Percentiles rank a stretch among this genome's conserved stretches.
phyloP scores from a whole-genome alignment of 768 basidiomycete genomes.

The Strobilomyces dryophilus region DNA sequence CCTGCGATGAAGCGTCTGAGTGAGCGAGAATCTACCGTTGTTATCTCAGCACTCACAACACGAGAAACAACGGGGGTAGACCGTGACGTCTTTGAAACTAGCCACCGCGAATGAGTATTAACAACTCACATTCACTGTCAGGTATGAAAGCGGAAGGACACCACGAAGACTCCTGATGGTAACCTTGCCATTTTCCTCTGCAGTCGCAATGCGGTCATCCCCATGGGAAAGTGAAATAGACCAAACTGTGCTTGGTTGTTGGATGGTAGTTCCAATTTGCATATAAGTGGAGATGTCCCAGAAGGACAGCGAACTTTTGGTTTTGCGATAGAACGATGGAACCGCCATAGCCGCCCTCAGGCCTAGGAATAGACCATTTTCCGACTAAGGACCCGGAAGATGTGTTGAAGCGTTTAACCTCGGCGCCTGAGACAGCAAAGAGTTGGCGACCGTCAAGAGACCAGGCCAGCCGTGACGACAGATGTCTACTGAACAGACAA shows the following conservation, averaged over 20 bases:
- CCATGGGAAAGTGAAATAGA: background rate
- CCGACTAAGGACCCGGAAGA: no score
- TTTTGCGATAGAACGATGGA: no score
- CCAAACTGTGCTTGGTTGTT: background rate
- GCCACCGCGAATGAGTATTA: background rate
- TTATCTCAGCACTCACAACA: background rate
- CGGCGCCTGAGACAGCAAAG: no score
- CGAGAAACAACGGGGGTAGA: background rate
- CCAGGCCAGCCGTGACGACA: no score
- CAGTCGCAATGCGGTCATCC: background rate
- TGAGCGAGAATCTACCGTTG: background rate
- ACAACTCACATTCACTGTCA: background rate
- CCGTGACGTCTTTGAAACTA: background rate
- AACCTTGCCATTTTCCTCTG: background rate
- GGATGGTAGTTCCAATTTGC: background rate
- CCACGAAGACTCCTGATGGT: background rate
- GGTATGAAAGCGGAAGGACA: background rate
- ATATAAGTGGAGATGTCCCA: no score
- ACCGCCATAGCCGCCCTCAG: no score
- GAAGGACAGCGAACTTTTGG: no score
- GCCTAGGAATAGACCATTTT: no score
- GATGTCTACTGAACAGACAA: no score
- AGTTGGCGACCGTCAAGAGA: no score
- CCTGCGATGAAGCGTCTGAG: background rate
- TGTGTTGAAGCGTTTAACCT: no score